Conservation (phyloP, 2,329 filamentous ascomycete genomes). For the Penicillium decumbens region DNA sequence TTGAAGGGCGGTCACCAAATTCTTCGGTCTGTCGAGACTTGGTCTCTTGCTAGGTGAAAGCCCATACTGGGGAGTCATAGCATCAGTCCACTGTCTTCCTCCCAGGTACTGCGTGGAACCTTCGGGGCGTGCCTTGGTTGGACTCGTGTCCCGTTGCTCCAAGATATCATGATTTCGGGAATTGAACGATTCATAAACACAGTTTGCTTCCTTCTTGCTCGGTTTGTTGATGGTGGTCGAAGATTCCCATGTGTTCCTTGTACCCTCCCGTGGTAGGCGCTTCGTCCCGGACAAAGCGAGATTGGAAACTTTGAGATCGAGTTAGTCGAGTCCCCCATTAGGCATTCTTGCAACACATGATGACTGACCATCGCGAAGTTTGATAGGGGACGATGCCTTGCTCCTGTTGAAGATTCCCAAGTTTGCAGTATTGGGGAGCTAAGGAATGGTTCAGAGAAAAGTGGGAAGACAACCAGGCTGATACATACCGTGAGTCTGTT, state of each 20-base stretch:
- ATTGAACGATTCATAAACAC: not conserved
- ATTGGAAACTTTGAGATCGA: slow-evolving; percentile 9
- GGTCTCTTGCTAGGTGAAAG: not conserved
- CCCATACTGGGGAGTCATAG: not conserved
- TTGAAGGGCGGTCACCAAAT: not conserved
- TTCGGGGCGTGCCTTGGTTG: not conserved
- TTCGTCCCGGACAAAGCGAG: slow-evolving; percentile 23
- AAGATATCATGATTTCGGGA: not conserved
- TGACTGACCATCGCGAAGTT: slow-evolving; percentile 17
- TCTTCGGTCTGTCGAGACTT: not conserved
- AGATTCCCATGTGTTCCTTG: too few relatives aligned
- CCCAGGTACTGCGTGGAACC: not conserved
- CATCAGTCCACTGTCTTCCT: not conserved
- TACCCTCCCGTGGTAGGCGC: slow-evolving; percentile 11
- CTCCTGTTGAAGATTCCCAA: slow-evolving; percentile 37
- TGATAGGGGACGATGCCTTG: slow-evolving; percentile 31
- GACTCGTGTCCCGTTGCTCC: not conserved
- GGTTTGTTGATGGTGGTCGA: not conserved
- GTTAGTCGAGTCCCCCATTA: not conserved
- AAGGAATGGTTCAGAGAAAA: slow-evolving; percentile 1
- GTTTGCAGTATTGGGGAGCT: slow-evolving; percentile 24
- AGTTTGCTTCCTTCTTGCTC: not conserved
- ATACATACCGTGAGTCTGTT: slow-evolving; percentile 51
- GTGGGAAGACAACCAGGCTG: not conserved
- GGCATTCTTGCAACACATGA: too few relatives aligned